Base-by-base conservation (phyloP, 73 alveolate genomes). In the Tetrahymena thermophila region DNA sequence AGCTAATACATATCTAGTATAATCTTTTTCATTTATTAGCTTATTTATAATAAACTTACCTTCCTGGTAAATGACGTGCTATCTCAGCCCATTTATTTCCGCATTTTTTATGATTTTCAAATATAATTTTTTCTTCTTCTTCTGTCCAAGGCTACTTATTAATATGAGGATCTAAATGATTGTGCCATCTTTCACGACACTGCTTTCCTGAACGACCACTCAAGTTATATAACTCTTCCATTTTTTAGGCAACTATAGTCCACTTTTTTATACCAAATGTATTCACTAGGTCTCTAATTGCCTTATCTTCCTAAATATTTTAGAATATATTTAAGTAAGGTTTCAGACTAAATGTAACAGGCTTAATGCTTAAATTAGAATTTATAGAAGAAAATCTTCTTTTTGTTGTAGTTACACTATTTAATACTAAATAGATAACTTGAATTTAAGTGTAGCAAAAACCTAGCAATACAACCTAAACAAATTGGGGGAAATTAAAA, bases 141-240 rank as follows among this genome's bases (percentile, higher is more conserved):
- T 97, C 98, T 35, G 99, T 96, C 98, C 99, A 98, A 58, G 98
- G 98, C 44, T 98, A 98, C 93, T 98, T 99, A 85, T 98, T 98
- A 43, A 99, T 98, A 23, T 97, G 96, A 57, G 99, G 99, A 94
- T 99, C 99, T 35, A 99, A 96, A 95, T 99, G 99, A 94, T 99
- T 99, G 97, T 99, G 99, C 99, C 99, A 99, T 50, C 99, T 97
- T 96, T 99, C 99, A 85, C 99, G 93, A 96, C 99, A 99, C 96
- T 98, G 97, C 96, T 99, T 99, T 25, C 99, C 99, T 94, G 99
- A 96, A 93, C 99, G 96, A 17, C 98, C 98, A 21, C 55, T 43
- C 42, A 97, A 93, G 34, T 95, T 84, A 95, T 71, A 98, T 38
- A 95, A 94, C 35, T 97, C 98, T 85, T 94, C 96, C 85, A 97